Evolutionary conservation across 192 early-diverging fungal species (phyloP), one percentile per base, ranked within the genome.

Genomic region (Pilobolus umbonatus): DNA sequence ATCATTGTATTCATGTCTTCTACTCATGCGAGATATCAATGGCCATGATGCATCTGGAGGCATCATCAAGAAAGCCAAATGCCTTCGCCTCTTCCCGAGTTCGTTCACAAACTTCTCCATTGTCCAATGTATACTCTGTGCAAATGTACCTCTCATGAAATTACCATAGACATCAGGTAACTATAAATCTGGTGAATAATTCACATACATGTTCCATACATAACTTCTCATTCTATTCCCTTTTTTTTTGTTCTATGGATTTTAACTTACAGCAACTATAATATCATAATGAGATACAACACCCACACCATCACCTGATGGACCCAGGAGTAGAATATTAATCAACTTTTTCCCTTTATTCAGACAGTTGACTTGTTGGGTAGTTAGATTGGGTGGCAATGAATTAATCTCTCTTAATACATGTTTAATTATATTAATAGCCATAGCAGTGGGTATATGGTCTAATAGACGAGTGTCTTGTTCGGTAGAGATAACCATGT

Each of bases 21-120:
- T 75, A 35, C 79, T 83, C 47, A 85, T 74, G 57, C 86, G 85
- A n/a, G 86, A 85, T 24, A 89, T 86, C 38, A 89, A 62, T 47
- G 86, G 86, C 88, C 88, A 89, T 5, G 86, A 85, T 2, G 85
- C 85, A 65, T 89, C 88, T 29, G 81, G 81, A 21, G 81, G 78
- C 70, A 83, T 83, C 64, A 79, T 73, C 28, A 83, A 64, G 17
- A 72, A 71, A 1, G 75, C 69, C 19, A 83, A 56, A 40, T 73
- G 62, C 8, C 69, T 67, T 25, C 81, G 62, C 32, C 81, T 75
- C 54, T 65, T 71, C n/a, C 74, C 73, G 17, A 83, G 55, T n/a
- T 79, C 71, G 24, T 75, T 76, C 31, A 80, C 67, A 57, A 83
- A 79, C 30, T 67, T 59, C 32, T 83, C 81, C 68, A 83, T 71